These are phyloP conservation scores for Cutaneotrichosporon mucoides DNA, from an alignment of 1,284 basidiomycete species.

Conservation along the genomic window DNA sequence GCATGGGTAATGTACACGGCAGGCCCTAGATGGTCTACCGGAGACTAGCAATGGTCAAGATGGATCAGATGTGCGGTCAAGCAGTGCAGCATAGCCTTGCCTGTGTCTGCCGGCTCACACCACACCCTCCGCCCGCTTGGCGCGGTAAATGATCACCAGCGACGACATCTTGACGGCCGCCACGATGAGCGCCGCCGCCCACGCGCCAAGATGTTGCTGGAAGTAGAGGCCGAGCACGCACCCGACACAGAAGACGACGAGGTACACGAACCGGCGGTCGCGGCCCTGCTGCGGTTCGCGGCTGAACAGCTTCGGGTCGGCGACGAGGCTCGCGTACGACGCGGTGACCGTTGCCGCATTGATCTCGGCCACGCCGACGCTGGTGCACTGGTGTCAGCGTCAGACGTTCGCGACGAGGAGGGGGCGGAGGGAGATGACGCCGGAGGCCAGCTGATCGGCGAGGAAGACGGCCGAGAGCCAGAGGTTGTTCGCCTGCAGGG, in stretches of 20 bases:
- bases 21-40: neutral
- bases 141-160: slow-evolving; percentile 4
- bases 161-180: slow-evolving; percentile 10
- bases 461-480: slow-evolving; percentile 46
- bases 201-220: slow-evolving; percentile 9
- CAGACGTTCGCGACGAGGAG: no score
- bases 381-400: slow-evolving; percentile 19
- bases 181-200: slow-evolving; percentile 9
- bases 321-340: slow-evolving; percentile 26
- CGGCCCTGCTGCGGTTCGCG: slow-evolving; percentile 9
- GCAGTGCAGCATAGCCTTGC: no score
- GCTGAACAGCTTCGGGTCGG: slow-evolving; percentile 25
- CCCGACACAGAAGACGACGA: slow-evolving; percentile 26
- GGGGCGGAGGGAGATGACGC: neutral
- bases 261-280: slow-evolving; percentile 26
- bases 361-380: slow-evolving; percentile 25
- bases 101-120: neutral
- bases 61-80: no score
- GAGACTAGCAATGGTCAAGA: no score
- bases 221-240: slow-evolving; percentile 19
- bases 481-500: slow-evolving; percentile 45
- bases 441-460: slow-evolving; percentile 32
- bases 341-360: slow-evolving; percentile 34
- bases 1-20: slow-evolving; percentile 1
- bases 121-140: neutral